Base-by-base conservation (phyloP, 2,329 filamentous ascomycete genomes). In the Apiospora rasikravindrae region DNA sequence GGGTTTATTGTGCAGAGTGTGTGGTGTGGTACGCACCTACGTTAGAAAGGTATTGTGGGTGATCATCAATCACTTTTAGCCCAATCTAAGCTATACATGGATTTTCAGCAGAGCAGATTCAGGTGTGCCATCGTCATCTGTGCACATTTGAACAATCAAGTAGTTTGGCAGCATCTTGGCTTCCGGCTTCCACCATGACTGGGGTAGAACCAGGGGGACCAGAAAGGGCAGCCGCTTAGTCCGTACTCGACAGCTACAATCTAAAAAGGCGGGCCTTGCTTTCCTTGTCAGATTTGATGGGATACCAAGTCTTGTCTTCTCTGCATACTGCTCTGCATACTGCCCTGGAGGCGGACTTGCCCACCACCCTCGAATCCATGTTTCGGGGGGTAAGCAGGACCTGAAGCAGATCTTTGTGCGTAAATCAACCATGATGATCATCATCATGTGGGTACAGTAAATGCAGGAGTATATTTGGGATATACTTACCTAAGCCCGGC, bases 181-280 rank as follows among this genome's bases (percentile, higher is more conserved):
- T 61, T 29, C 24, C 53, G 29, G 37, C 53, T 4, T 7, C 53
- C 7, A 37, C 7, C 53, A 37, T 37, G 53, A n/a, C 53, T n/a
- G 53, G 53, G 53, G 53, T 13, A 61, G 29, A 37, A 37, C 6
- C 53, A 61, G 53, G 53, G 53, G 53, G 19, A 11, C 53, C 37
- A 22, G 4, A n/a, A 37, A 37, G 53, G 8, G 13, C 29, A 37
- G 29, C n/a, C 29, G 53, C 29, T 37, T 61, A n/a, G n/a, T n/a
- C n/a, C n/a, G n/a, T n/a, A 37, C 47, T 49, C 47, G 47, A 49
- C 53, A 61, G 53, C 29, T 19, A 61, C 37, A 61, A 61, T 61
- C 53, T 61, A 37, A 61, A 61, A 61, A 37, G 53, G 53, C 53
- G 53, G 53, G 16, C 53, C 53, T 22, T 13, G 13, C 7, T 64